phyloP scores from a whole-genome alignment of 257 asterid species.

The Solanum infundibuliforme region DNA sequence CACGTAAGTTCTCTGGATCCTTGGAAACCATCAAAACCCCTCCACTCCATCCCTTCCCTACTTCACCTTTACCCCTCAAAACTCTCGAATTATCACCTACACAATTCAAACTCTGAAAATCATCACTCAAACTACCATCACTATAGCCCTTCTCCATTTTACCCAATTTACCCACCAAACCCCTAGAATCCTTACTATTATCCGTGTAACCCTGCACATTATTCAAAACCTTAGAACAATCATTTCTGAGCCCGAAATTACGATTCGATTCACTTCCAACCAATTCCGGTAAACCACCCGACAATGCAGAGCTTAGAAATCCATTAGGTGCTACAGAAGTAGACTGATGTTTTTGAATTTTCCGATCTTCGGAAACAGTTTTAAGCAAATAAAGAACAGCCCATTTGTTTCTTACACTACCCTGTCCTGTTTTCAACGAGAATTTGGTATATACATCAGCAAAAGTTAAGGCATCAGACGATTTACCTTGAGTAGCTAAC shows the following conservation, averaged over 20 bases:
- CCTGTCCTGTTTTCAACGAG: conserved; percentile 59
- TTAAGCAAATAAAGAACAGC: conserved; percentile 84
- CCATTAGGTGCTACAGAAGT: conserved; percentile 30
- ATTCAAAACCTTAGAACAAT: neutral
- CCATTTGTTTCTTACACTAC: conserved; percentile 82
- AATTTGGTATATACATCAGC: conserved; percentile 70
- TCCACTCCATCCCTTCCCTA: conserved; percentile 53
- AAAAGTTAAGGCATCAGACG: conserved; percentile 87
- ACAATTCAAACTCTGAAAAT: conserved; percentile 30
- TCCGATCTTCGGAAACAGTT: conserved; percentile 74
- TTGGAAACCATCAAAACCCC: conserved; percentile 73
- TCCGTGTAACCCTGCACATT: neutral
- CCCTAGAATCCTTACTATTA: conserved; percentile 21
- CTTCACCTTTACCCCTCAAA: conserved; percentile 30
- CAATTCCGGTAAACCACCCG: conserved; percentile 67
- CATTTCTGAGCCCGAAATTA: conserved; percentile 13
- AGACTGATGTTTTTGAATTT: conserved; percentile 23
- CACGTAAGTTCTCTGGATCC: conserved; percentile 78
- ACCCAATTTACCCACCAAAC: conserved; percentile 14
- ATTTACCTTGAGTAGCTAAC: conserved; percentile 89
- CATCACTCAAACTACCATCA: conserved; percentile 23
- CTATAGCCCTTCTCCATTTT: conserved; percentile 23
- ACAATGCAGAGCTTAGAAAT: conserved; percentile 44
- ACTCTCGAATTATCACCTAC: conserved; percentile 26
- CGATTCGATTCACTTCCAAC: conserved; percentile 21